These are phyloP conservation scores for Glycine soja DNA, from an alignment of 306 rosid species.

Conservation along the genomic window DNA sequence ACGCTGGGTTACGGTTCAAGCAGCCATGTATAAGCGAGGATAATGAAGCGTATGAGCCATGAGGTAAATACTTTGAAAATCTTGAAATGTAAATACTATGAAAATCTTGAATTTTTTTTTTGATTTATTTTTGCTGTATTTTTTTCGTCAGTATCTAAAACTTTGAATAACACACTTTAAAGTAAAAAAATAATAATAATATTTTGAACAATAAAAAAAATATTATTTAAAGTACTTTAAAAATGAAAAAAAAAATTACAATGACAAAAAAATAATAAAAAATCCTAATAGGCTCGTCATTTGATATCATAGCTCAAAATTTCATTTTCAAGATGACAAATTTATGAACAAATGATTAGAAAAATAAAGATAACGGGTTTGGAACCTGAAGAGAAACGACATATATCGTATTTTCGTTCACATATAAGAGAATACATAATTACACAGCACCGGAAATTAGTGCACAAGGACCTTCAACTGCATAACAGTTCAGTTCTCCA, in stretches of 20 bases:
- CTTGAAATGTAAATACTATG: too few relatives aligned
- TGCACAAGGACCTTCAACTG: conserved; percentile 55
- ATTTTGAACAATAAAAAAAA: too few relatives aligned
- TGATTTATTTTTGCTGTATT: too few relatives aligned
- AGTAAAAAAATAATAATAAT: too few relatives aligned
- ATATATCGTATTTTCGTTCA: conserved; percentile 54
- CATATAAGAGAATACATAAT: conserved; percentile 53
- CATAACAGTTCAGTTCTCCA: conserved; percentile 70
- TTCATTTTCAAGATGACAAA: not conserved
- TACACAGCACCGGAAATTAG: conserved; percentile 60
- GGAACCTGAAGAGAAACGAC: conserved; percentile 45
- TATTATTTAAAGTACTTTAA: too few relatives aligned
- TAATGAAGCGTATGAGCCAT: not conserved
- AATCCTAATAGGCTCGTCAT: too few relatives aligned
- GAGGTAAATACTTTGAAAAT: too few relatives aligned
- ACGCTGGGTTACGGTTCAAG: not conserved
- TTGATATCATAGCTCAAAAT: not conserved
- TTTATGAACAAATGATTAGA: not conserved
- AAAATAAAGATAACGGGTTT: not conserved
- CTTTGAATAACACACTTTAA: too few relatives aligned
- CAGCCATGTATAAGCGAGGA: not conserved
- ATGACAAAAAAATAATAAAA: too few relatives aligned
- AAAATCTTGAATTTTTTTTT: too few relatives aligned
- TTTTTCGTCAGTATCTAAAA: too few relatives aligned
- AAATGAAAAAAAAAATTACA: too few relatives aligned